Evolutionary conservation across 257 asterid species (phyloP), one percentile per base, ranked within the genome.

Genomic region (Apocynum venetum): DNA sequence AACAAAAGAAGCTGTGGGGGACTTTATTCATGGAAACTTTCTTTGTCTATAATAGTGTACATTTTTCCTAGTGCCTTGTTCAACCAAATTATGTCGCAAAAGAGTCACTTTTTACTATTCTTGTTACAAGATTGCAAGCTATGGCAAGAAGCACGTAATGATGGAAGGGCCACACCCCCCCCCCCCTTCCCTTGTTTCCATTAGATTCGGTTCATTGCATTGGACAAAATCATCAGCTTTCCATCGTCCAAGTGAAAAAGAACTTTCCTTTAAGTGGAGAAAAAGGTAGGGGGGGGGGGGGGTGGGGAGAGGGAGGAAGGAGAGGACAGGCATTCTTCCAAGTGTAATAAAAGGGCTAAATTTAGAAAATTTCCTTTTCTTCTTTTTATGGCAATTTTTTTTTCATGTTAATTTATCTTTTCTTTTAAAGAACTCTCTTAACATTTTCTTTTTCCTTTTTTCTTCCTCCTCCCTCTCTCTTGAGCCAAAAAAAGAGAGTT

Each of bases 21-120:
- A 60, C 68, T 70, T 82, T 25, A 0, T 25, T 25, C 31, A 25
- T 25, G 31, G 31, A 25, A 25, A 25, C 31, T 25, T 25, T 25
- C 31, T 25, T 25, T 25, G 31, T 25, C 31, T 25, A 25, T 25
- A 25, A 25, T 25, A 25, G 8, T 67, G 4, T 78, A 56, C 65
- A 71, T 9, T 68, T 9, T 68, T 82, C 8, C 55, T 83, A 78
- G 81, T 81, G 86, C 73, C 82, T 77, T 77, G 77, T 84, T 80
- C 82, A 84, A 80, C 78, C 59, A 80, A 78, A 72, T 74, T 10
- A 25, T 25, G 31, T 25, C 31, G 31, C 31, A 25, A 25, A 25
- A 25, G 31, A 25, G 71, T 43, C 80, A 84, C 91, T 55, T 82
- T 88, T 74, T 77, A 75, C 87, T 88, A 83, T 86, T 89, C 73